phyloP scores from a whole-genome alignment of 768 basidiomycete species.

The Boletus edulis region DNA sequence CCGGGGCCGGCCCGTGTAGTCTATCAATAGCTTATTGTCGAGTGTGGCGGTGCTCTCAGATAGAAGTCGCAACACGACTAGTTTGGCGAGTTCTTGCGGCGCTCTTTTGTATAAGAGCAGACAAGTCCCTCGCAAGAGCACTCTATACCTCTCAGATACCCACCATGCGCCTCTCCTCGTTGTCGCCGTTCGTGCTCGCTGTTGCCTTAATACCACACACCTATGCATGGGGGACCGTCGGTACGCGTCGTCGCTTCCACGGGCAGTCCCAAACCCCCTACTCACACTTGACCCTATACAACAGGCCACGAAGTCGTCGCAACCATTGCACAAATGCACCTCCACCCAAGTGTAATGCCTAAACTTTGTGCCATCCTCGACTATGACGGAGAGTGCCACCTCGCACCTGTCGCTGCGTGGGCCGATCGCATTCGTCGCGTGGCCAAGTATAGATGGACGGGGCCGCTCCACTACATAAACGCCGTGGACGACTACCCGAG shows the following conservation, averaged over 20 bases:
- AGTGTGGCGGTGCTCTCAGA: too few relatives aligned
- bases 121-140: too few relatives aligned
- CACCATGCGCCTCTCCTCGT: constrained; percentile 20
- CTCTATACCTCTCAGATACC: constrained; percentile 2
- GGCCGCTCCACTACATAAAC: constrained; percentile 71
- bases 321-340: constrained; percentile 90
- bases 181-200: constrained; percentile 6
- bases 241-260: constrained; percentile 34
- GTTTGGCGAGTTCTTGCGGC: background rate
- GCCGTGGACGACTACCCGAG: constrained; percentile 76
- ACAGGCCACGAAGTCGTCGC: constrained; percentile 90
- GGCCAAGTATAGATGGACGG: constrained; percentile 66
- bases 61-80: background rate
- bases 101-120: background rate
- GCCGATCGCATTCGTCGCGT: constrained; percentile 66
- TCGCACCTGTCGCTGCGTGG: constrained; percentile 86
- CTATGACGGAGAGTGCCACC: constrained; percentile 57
- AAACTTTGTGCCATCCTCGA: constrained; percentile 67
- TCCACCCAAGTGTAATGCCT: constrained; percentile 68
- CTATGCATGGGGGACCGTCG: constrained; percentile 42
- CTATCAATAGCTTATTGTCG: too few relatives aligned
- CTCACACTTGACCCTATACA: too few relatives aligned
- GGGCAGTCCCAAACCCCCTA: constrained; percentile 55
- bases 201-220: constrained; percentile 26
- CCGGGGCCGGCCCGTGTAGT: too few relatives aligned